These are phyloP conservation scores for Saposhnikovia divaricata DNA, from an alignment of 129 eudicot genomes.

Conservation along the genomic window DNA sequence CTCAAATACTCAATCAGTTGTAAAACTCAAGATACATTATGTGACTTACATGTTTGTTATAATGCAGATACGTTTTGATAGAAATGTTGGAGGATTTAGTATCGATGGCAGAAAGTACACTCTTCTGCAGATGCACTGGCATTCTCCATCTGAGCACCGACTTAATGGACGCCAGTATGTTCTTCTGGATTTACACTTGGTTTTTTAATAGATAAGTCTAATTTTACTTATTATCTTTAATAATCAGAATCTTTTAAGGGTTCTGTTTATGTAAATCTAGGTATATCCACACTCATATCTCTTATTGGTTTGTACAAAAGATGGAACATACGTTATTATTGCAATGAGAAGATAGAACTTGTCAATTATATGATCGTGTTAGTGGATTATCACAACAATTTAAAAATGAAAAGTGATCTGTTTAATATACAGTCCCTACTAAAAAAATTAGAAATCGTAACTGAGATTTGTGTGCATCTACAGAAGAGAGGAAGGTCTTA, in stretches of 20 bases:
- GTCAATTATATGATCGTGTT: not conserved
- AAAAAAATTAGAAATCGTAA: not conserved
- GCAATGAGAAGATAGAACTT: too few species aligned
- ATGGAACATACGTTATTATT: not conserved
- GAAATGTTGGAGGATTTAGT: constrained; percentile 42
- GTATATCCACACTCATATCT: not conserved
- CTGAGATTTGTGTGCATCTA: not conserved
- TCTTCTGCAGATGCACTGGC: constrained; percentile 89
- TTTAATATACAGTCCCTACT: not conserved
- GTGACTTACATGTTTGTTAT: not conserved
- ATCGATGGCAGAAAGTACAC: constrained; percentile 50
- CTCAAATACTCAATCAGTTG: not conserved
- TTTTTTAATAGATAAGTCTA: not conserved
- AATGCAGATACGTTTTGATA: constrained; percentile 48
- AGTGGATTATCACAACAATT: not conserved
- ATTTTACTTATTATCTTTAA: not conserved
- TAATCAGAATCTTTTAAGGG: not conserved
- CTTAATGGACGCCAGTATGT: constrained; percentile 60
- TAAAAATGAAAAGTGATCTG: not conserved
- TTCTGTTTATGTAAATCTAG: not conserved
- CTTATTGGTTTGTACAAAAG: not conserved
- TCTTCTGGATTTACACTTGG: not conserved
- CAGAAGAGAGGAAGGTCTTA: not conserved
- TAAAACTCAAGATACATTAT: not conserved
- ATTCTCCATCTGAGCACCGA: constrained; percentile 90